Evolutionary conservation across 2,329 filamentous ascomycete species (phyloP).

Genomic region (Penicillium decumbens): DNA sequence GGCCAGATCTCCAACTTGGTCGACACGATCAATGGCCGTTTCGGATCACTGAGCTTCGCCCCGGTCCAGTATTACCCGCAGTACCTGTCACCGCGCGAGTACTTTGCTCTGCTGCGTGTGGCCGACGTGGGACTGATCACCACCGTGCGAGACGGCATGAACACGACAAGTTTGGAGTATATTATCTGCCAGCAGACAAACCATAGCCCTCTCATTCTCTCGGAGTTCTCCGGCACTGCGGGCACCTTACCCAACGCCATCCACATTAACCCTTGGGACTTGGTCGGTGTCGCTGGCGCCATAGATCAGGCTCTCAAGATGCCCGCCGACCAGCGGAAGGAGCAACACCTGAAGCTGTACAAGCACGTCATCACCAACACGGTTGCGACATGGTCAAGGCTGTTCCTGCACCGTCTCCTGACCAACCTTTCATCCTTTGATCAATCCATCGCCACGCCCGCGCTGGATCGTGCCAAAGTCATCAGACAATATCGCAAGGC

Average conservation of each 20-base stretch:
- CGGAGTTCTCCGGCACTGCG: conserved; percentile 93
- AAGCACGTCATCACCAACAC: conserved; percentile 79
- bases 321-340: conserved; percentile 59
- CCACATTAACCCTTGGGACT: conserved; percentile 95
- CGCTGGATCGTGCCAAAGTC: conserved; percentile 69
- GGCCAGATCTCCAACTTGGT: conserved; percentile 88
- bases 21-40: conserved; percentile 83
- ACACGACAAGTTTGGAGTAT: conserved; percentile 93
- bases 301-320: conserved; percentile 79
- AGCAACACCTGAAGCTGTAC: conserved; percentile 72
- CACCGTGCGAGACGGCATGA: conserved; percentile 95
- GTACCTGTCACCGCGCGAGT: conserved; percentile 83
- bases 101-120: conserved; percentile 85
- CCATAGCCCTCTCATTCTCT: conserved; percentile 84
- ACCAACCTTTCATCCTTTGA: conserved; percentile 74
- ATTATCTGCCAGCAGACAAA: conserved; percentile 85
- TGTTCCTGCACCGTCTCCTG: conserved; percentile 72
- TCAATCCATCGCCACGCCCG: conserved; percentile 70
- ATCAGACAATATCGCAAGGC: conserved; percentile 69
- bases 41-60: conserved; percentile 80
- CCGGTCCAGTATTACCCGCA: conserved; percentile 94
- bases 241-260: conserved; percentile 80
- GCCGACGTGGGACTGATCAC: conserved; percentile 93
- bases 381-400: conserved; percentile 78
- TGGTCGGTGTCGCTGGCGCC: conserved; percentile 74